A percentile compares a stretch with the other conserved stretches of the same genome.
Evolutionary conservation across 2,329 filamentous ascomycete species (phyloP).

Genomic region (Drechslerella dactyloides): DNA sequence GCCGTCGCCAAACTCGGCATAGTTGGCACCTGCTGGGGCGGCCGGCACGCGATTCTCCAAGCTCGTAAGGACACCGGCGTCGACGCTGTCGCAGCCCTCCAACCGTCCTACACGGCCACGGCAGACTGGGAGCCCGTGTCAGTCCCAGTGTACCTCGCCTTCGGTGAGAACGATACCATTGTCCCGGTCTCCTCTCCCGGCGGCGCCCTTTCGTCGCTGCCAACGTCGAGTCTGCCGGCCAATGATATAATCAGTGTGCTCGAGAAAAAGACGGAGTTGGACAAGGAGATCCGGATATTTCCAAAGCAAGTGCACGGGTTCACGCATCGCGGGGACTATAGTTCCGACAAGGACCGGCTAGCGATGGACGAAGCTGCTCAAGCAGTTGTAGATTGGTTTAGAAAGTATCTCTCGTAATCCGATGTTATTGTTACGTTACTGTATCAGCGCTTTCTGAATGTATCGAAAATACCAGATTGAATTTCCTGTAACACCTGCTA

Average conservation of each 20-base stretch:
- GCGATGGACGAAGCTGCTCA: slow-evolving; percentile 45
- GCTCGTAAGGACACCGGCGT: slow-evolving; percentile 26
- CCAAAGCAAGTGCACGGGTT: slow-evolving; percentile 46
- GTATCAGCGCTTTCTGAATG: not conserved
- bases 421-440: slow-evolving; percentile 3
- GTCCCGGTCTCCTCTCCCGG: slow-evolving; percentile 21
- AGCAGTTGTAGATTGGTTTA: slow-evolving; percentile 41
- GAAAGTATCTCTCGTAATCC: slow-evolving; percentile 27
- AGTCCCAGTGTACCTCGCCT: slow-evolving; percentile 33
- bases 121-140: slow-evolving; percentile 33
- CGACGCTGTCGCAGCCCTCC: slow-evolving; percentile 33
- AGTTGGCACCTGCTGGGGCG: slow-evolving; percentile 45
- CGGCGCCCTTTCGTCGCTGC: slow-evolving; percentile 1
- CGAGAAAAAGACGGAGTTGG: slow-evolving; percentile 32
- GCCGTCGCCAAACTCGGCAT: slow-evolving; percentile 36
- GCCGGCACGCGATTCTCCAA: slow-evolving; percentile 42
- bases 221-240: slow-evolving; percentile 18
- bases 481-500: slow-evolving; percentile 21
- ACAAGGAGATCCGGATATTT: slow-evolving; percentile 41
- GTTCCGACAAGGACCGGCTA: slow-evolving; percentile 26
- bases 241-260: slow-evolving; percentile 37
- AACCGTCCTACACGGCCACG: slow-evolving; percentile 26
- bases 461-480: not conserved
- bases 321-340: slow-evolving; percentile 46
- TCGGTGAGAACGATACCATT: slow-evolving; percentile 36